Conservation (phyloP, 305 asterid genomes). For the Plantago coronopus region DNA sequence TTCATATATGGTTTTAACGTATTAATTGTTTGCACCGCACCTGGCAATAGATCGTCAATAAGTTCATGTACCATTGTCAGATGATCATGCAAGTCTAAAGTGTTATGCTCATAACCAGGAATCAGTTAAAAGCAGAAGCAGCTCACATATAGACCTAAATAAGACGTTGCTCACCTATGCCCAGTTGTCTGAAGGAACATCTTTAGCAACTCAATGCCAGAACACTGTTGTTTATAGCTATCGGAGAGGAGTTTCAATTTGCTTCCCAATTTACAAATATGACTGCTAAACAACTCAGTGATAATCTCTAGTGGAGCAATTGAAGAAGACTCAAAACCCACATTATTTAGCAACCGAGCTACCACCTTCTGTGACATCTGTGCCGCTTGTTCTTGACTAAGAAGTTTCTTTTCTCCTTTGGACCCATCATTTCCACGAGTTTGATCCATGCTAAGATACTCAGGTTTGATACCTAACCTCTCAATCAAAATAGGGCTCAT, state of each 20-base stretch:
- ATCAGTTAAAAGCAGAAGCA: slow-evolving; percentile 11
- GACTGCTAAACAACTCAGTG: slow-evolving; percentile 71
- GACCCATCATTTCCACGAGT: slow-evolving; percentile 55
- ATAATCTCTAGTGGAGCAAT: slow-evolving; percentile 66
- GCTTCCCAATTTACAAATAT: slow-evolving; percentile 70
- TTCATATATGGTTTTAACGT: not conserved
- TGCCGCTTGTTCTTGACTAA: slow-evolving; percentile 75
- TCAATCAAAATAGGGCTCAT: slow-evolving; percentile 90
- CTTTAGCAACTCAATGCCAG: slow-evolving; percentile 77
- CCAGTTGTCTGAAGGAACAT: slow-evolving; percentile 88
- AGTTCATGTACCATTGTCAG: not conserved
- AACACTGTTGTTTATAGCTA: slow-evolving; percentile 85
- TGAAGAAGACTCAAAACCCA: slow-evolving; percentile 82
- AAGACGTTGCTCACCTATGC: slow-evolving; percentile 53
- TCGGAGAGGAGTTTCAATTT: slow-evolving; percentile 76
- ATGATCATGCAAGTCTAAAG: not conserved
- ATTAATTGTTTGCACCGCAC: slow-evolving; percentile 2
- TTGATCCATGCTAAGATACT: slow-evolving; percentile 86
- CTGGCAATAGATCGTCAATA: not conserved
- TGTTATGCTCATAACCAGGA: slow-evolving; percentile 16
- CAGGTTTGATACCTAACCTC: slow-evolving; percentile 96
- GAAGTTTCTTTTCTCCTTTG: slow-evolving; percentile 54
- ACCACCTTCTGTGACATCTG: slow-evolving; percentile 71
- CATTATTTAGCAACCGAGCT: slow-evolving; percentile 52
- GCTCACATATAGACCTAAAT: slow-evolving; percentile 21